Evolutionary conservation across 2,329 filamentous ascomycete genomes (phyloP).

Genomic region (Colletotrichum siamense): DNA sequence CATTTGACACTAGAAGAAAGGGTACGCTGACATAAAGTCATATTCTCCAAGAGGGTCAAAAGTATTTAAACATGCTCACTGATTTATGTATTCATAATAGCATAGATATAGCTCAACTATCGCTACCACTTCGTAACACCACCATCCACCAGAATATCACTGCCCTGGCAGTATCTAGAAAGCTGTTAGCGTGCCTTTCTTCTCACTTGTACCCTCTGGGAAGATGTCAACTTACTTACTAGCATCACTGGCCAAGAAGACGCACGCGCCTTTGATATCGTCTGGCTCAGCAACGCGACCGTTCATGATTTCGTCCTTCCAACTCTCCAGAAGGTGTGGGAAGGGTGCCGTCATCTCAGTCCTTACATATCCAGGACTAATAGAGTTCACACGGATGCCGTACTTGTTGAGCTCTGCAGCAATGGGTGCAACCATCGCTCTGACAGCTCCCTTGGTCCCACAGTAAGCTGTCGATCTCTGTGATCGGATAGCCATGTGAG

Average conservation of each 20-base stretch:
- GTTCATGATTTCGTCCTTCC: conserved; percentile 56
- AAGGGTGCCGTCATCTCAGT: conserved; percentile 37
- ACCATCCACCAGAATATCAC: conserved; percentile 51
- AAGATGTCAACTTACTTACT: conserved; percentile 41
- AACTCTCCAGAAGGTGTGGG: conserved; percentile 50
- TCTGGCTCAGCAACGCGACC: conserved; percentile 51
- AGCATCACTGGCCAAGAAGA: conserved; percentile 53
- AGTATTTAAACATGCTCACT: neutral
- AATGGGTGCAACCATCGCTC: conserved; percentile 19
- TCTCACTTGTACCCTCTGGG: no score
- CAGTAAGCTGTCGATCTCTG: conserved; percentile 44
- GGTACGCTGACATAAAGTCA: rapidly evolving
- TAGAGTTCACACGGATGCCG: conserved; percentile 16
- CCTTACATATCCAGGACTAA: conserved; percentile 21
- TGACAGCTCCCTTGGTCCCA: conserved; percentile 18
- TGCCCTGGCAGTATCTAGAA: conserved; percentile 41
- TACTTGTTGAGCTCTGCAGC: conserved; percentile 10
- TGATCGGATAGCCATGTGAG: conserved; percentile 53
- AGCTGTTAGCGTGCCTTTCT: neutral
- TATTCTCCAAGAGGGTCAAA: rapidly evolving
- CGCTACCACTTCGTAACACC: conserved; percentile 44
- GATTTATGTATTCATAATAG: neutral
- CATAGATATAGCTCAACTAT: neutral
- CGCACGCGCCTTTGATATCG: conserved; percentile 53
- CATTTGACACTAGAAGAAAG: rapidly evolving